Evolutionary conservation across 345 rosid genomes (phyloP).

Genomic region (Aegle marmelos): DNA sequence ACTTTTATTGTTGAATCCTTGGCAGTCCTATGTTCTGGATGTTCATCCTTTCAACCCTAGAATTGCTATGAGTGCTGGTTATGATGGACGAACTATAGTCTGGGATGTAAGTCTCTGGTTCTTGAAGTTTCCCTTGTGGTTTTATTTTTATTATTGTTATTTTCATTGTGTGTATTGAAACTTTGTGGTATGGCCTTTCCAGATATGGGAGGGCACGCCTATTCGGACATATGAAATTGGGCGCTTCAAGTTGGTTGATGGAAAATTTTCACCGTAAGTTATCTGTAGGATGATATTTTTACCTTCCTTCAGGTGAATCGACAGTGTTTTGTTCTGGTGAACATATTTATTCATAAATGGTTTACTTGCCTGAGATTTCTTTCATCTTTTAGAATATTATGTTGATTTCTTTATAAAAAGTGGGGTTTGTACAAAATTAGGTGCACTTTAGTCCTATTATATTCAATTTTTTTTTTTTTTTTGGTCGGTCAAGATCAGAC

Average conservation of each 20-base stretch:
- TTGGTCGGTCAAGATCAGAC: not conserved
- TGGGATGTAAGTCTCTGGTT: constrained; percentile 92
- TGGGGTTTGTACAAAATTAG: not conserved
- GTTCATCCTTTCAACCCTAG: constrained; percentile 98
- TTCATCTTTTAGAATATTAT: not conserved
- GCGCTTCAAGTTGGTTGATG: constrained; percentile 91
- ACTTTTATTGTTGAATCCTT: constrained; percentile 22
- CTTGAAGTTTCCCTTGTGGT: constrained; percentile 1
- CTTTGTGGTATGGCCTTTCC: constrained; percentile 24
- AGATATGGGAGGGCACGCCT: constrained; percentile 99
- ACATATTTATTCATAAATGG: constrained; percentile 2
- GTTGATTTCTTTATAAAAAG: not conserved
- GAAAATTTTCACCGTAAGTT: constrained; percentile 99
- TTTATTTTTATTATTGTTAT: constrained; percentile 1
- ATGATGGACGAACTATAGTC: constrained; percentile 92
- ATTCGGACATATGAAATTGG: constrained; percentile 85
- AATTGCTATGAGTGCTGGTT: constrained; percentile 99
- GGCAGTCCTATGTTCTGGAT: constrained; percentile 97
- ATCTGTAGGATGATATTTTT: constrained; percentile 11
- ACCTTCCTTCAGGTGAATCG: constrained; percentile 1
- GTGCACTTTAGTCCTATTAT: not conserved
- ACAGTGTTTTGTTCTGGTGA: constrained; percentile 1
- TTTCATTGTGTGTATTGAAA: constrained; percentile 12
- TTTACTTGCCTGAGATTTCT: not conserved
- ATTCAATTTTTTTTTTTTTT: not conserved